These are phyloP conservation scores for Globisporangium alternatum DNA, from an alignment of 352 stramenopile species.

Conservation along the genomic window DNA sequence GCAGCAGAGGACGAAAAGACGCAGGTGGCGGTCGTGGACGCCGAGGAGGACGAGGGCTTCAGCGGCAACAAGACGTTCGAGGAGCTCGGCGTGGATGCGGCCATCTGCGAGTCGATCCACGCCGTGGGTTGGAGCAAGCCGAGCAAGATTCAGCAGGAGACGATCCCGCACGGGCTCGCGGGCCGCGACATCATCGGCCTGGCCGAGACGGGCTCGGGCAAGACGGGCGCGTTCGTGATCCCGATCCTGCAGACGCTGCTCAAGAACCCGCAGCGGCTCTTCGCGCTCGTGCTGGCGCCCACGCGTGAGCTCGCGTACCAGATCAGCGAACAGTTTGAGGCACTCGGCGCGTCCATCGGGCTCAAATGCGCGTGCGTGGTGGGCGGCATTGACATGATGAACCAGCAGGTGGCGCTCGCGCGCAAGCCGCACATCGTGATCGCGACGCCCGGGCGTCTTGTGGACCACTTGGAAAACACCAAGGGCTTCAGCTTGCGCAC, in stretches of 20 bases:
- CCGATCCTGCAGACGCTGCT: constrained; percentile 92
- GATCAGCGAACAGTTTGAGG: constrained; percentile 95
- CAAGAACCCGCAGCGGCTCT: constrained; percentile 88
- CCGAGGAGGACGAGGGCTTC: constrained; percentile 42
- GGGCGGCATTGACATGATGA: constrained; percentile 97
- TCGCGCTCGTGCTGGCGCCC: constrained; percentile 89
- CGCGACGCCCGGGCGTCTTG: constrained; percentile 90
- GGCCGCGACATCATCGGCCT: constrained; percentile 97
- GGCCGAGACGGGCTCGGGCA: constrained; percentile 94
- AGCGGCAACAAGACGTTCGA: constrained; percentile 82
- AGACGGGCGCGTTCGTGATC: constrained; percentile 94
- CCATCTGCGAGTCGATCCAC: constrained; percentile 91
- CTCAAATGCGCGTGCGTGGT: constrained; percentile 91
- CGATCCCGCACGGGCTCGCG: constrained; percentile 90
- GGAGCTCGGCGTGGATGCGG: constrained; percentile 87
- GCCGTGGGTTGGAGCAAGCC: constrained; percentile 92
- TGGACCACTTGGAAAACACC: constrained; percentile 96
- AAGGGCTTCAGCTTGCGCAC: constrained; percentile 93
- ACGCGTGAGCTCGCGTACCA: constrained; percentile 96
- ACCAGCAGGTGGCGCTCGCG: constrained; percentile 96
- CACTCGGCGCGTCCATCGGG: constrained; percentile 89
- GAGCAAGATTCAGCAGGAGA: constrained; percentile 94
- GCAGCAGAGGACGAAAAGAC: constrained; percentile 4
- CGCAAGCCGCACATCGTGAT: constrained; percentile 96
- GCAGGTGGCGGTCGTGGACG: constrained; percentile 1